phyloP scores from a whole-genome alignment of 139 green algal species.

The Diplosphaera chodatii region DNA sequence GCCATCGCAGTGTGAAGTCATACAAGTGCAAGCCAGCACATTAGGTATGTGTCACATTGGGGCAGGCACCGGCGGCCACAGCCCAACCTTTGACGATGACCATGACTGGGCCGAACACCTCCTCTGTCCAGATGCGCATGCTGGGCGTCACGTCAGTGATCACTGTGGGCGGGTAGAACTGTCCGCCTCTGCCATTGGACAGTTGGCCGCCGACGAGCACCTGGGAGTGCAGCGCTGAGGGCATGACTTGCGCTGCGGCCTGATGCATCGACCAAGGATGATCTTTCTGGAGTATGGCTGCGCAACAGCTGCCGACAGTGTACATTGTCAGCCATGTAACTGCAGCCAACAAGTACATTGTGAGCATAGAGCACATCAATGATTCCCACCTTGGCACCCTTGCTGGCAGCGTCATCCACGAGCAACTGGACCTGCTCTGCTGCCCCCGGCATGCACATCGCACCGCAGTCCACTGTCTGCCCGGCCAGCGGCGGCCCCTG shows the following conservation, averaged over 20 bases:
- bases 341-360: too few species aligned
- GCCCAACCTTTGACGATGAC: constrained; percentile 17
- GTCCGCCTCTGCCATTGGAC: constrained; percentile 17
- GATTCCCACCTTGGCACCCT: constrained; percentile 61
- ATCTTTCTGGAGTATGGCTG: too few species aligned
- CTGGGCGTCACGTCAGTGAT: constrained; percentile 59
- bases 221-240: constrained; percentile 12
- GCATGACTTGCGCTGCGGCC: too few species aligned
- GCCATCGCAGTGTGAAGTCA: too few species aligned
- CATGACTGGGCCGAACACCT: constrained; percentile 95
- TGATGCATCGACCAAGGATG: too few species aligned
- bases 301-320: too few species aligned
- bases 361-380: too few species aligned
- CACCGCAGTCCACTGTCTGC: constrained; percentile 71
- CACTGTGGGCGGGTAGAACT: constrained; percentile 96
- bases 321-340: too few species aligned
- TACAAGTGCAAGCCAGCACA: too few species aligned
- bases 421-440: constrained; percentile 78
- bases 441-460: constrained; percentile 91
- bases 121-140: constrained; percentile 89
- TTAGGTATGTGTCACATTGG: constrained; percentile 23
- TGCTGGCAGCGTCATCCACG: constrained; percentile 81
- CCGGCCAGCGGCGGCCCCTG: constrained; percentile 37
- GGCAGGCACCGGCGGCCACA: background rate
- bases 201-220: constrained; percentile 64